Evolutionary conservation across 345 rosid genomes (phyloP), one percentile per base, ranked within the genome.

Genomic region (Gossypium mustelinum): DNA sequence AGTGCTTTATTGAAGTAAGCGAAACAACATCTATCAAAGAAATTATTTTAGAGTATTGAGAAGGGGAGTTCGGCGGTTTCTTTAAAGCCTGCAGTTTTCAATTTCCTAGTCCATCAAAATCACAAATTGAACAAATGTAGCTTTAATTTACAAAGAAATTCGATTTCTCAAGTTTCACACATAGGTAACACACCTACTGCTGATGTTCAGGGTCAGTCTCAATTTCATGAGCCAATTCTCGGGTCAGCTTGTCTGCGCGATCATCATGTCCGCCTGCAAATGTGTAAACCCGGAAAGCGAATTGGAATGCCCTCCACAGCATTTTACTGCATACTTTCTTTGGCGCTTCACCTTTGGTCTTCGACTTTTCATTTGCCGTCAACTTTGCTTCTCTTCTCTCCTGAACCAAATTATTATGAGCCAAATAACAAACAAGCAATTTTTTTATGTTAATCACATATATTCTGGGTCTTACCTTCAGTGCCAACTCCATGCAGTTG

Each of bases 241-340:
- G 86, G 12, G 91, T 92, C 72, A 94, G 81, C 60, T 48, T 84
- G 75, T 92, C 98, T 0, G 97, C 98, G 1, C 92, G 89, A 25
- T 92, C 94, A 20, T 94, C 98, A 0, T 87, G 94, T 61, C 98
- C 98, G 7, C 97, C 98, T 0, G 98, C 95, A 61, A 94, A 94
- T 14, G 84, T 83, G 74, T 92, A 92, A 16, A 93, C 94, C 73
- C 90, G 82, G 72, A 86, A 92, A 52, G 96, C 98, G 70, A 94
- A 89, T 57, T 94, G 98, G 72, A 92, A 92, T 27, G 92, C 92
- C 75, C 92, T 89, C 98, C 98, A 92, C 1, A 92, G 80, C 85
- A 85, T 73, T 79, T 89, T 90, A 9, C 83, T 79, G 76, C 72
- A 10, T 3, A 76, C 87, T 45, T 79, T 79, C 62, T 7, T 75